These are phyloP conservation scores for Phytophthora tubulina DNA, from an alignment of 352 stramenopile genomes.

Conservation along the genomic window DNA sequence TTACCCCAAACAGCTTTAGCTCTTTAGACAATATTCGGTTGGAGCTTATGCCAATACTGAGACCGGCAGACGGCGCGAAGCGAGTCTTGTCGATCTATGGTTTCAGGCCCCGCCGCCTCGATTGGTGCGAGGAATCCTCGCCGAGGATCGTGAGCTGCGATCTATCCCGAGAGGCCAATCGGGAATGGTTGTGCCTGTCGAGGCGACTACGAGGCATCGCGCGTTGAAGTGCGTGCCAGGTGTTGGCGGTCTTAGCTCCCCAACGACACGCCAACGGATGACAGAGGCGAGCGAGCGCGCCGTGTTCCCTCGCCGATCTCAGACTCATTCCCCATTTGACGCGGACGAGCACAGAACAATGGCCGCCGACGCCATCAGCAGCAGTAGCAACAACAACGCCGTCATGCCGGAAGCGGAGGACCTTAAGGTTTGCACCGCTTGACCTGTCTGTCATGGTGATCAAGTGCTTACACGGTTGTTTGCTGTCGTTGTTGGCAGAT, in stretches of 20 bases:
- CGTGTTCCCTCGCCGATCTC: slow-evolving; percentile 18
- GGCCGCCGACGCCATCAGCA: slow-evolving; percentile 27
- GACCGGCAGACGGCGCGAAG: slow-evolving; percentile 5
- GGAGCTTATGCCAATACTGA: neutral
- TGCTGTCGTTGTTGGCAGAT: slow-evolving; percentile 47
- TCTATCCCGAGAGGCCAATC: slow-evolving; percentile 28
- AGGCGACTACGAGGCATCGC: slow-evolving; percentile 33
- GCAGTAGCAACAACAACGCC: slow-evolving; percentile 15
- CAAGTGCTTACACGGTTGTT: slow-evolving; percentile 17
- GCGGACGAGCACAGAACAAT: slow-evolving; percentile 26
- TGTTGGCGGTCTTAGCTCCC: slow-evolving; percentile 23
- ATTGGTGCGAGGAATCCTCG: neutral
- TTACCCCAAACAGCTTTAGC: neutral
- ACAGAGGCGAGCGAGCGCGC: neutral
- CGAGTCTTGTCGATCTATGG: neutral
- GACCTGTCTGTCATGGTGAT: slow-evolving; percentile 7
- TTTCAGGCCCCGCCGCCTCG: too few species aligned
- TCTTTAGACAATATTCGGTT: neutral
- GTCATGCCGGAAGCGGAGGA: slow-evolving; percentile 21
- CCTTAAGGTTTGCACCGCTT: slow-evolving; percentile 36
- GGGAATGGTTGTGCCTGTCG: slow-evolving; percentile 15
- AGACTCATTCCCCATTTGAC: slow-evolving; percentile 31
- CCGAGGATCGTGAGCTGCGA: slow-evolving; percentile 21
- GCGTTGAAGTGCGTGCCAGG: slow-evolving; percentile 26
- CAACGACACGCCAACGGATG: slow-evolving; percentile 13